Evolutionary conservation across 306 rosid species (phyloP).

Genomic region (Dalbergia cultrata): DNA sequence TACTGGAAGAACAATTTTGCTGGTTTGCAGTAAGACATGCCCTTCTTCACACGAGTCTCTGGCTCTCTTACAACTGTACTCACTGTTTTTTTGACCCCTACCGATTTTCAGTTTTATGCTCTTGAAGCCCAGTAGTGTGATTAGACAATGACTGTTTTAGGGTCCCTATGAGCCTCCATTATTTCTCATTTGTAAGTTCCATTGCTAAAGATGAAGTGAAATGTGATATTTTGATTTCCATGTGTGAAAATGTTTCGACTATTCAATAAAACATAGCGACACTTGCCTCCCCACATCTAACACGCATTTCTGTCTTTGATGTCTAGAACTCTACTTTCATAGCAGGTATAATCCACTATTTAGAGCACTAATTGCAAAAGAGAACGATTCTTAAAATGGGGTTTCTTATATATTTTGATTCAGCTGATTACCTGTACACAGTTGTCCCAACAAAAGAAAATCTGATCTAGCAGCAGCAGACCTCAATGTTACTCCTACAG

Average conservation of each 20-base stretch:
- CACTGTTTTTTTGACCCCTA: constrained; percentile 33
- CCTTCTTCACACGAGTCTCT: constrained; percentile 53
- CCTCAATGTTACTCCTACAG: background rate
- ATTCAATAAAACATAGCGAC: constrained; percentile 2
- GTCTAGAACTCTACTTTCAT: background rate
- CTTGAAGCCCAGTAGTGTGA: constrained; percentile 43
- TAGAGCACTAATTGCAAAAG: constrained; percentile 12
- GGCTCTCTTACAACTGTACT: constrained; percentile 47
- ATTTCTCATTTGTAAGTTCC: constrained; percentile 62
- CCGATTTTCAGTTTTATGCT: constrained; percentile 41
- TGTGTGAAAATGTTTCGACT: constrained; percentile 6
- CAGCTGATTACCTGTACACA: background rate
- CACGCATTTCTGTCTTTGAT: constrained; percentile 16
- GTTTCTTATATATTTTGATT: background rate
- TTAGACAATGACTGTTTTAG: constrained; percentile 57
- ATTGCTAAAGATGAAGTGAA: constrained; percentile 43
- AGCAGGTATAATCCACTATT: background rate
- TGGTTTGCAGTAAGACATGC: constrained; percentile 45
- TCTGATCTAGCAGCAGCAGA: background rate
- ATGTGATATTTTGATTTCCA: constrained; percentile 46
- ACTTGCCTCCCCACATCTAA: background rate
- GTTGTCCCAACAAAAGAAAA: constrained; percentile 20
- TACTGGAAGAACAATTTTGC: constrained; percentile 48
- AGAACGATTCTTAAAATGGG: background rate
- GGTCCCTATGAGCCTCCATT: constrained; percentile 51